Evolutionary conservation across 768 basidiomycete genomes (phyloP), one percentile per base, ranked within the genome.

Genomic region (Lactarius hengduanensis): DNA sequence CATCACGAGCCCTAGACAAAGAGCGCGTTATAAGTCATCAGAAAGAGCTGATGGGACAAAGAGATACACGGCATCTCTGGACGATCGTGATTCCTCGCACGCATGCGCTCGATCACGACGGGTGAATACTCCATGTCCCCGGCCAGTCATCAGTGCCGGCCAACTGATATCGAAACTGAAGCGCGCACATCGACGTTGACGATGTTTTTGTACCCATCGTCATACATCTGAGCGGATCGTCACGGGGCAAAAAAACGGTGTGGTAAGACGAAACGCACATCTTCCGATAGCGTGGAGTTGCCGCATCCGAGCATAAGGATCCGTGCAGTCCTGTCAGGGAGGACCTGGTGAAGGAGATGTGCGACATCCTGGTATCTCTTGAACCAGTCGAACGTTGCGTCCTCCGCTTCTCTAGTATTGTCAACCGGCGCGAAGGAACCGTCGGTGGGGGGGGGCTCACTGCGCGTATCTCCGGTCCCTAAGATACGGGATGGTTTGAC

Each of bases 301-400:
- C 92, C 92, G 72, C 92, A 94, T 62, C 90, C 91, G 20, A 94
- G 84, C 82, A 94, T 89, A 55, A 94, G 75, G 69, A 94, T 89
- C 30, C 81, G 79, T 2, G 86, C 81, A 4, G 73, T 72, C 74
- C 82, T 88, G 67, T 84, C 77, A 0, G 90, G 90, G 26, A 94
- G 82, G 38, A 89, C 77, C 40, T 82, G 82, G 47, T 81, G 81
- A 22, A 94, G 75, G 22, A 88, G 75, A 57, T 81, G 75, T 8
- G 86, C 82, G n/a, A 94, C 78, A 64, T 94, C 91, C 2, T 76
- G 74, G 71, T 93, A 94, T 10, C 86, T 85, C 74, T 92, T 93
- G 80, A 93, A 93, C 92, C 92, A 94, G 77, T 94, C 92, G 68
- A 90, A 93, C 7, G 83, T 78, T 4, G 77, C 77, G n/a, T 84